Evolutionary conservation across 495 filamentous ascomycete species (phyloP).

Genomic region (Aspergillus sclerotiicarbonarius): DNA sequence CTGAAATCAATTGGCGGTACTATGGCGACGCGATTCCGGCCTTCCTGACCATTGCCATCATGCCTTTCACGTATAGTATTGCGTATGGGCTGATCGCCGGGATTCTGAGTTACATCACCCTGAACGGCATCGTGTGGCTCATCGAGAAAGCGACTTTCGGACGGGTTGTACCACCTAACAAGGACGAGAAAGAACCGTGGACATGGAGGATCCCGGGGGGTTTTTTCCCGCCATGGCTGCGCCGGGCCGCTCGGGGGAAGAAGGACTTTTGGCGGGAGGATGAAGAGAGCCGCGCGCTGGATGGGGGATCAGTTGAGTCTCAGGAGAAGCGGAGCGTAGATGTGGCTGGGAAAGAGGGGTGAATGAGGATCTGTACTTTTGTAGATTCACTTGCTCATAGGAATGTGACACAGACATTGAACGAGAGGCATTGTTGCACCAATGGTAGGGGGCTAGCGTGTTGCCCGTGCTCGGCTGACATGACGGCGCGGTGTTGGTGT

Average conservation of each 20-base stretch:
- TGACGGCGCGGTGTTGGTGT: not conserved
- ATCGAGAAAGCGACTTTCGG: slow-evolving; percentile 63
- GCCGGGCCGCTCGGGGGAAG: slow-evolving; percentile 59
- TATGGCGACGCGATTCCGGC: slow-evolving; percentile 74
- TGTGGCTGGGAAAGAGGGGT: not conserved
- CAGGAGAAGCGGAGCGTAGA: not conserved
- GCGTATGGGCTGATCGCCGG: slow-evolving; percentile 78
- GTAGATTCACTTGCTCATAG: not conserved
- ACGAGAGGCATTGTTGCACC: not conserved
- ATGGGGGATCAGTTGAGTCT: not conserved
- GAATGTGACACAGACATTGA: not conserved
- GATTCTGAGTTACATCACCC: slow-evolving; percentile 66
- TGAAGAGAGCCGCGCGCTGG: slow-evolving; percentile 15
- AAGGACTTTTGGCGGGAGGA: slow-evolving; percentile 63
- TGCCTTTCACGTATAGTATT: slow-evolving; percentile 87
- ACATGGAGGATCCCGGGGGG: slow-evolving; percentile 66
- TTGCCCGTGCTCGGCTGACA: not conserved
- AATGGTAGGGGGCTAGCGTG: not conserved
- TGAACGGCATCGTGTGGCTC: slow-evolving; percentile 65
- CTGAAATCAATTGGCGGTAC: slow-evolving; percentile 83
- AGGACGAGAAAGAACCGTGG: slow-evolving; percentile 72
- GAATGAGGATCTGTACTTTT: not conserved
- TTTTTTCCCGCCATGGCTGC: slow-evolving; percentile 67
- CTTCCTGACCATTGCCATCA: slow-evolving; percentile 74
- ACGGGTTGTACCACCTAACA: slow-evolving; percentile 67